These are phyloP conservation scores for Aspergillus ochraceus DNA, from an alignment of 2,329 filamentous ascomycete species.

Conservation along the genomic window DNA sequence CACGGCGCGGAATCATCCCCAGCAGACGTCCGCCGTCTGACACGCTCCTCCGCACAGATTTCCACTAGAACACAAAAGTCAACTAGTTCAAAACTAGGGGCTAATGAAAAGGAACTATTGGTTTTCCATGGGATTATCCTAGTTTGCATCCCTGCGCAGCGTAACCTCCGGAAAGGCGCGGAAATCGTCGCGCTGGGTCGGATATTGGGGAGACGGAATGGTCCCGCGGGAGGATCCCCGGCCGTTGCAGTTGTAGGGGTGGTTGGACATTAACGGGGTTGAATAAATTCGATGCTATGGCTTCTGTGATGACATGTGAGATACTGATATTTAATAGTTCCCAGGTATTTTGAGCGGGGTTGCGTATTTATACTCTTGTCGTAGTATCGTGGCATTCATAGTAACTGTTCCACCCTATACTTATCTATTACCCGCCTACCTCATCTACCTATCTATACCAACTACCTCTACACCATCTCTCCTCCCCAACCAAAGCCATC, in stretches of 20 bases:
- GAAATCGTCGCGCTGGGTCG: slow-evolving; percentile 18
- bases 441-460: neutral
- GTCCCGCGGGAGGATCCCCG: slow-evolving; percentile 11
- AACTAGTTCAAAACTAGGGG: neutral
- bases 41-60: neutral
- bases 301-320: no score
- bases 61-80: no score
- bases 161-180: slow-evolving; percentile 20
- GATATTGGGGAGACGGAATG: slow-evolving; percentile 16
- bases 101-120: neutral
- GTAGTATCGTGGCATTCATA: no score
- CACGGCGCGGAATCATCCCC: neutral
- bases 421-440: neutral
- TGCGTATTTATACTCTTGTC: no score
- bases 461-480: neutral
- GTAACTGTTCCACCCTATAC: neutral
- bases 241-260: no score
- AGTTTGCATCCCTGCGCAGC: neutral
- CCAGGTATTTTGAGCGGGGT: no score
- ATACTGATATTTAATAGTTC: no score
- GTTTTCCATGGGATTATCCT: neutral
- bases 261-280: no score
- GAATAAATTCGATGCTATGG: no score
- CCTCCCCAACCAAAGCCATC: neutral
- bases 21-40: no score